These are phyloP conservation scores for Candida tammaniensis DNA, from an alignment of 805 yeast species.

Conservation along the genomic window DNA sequence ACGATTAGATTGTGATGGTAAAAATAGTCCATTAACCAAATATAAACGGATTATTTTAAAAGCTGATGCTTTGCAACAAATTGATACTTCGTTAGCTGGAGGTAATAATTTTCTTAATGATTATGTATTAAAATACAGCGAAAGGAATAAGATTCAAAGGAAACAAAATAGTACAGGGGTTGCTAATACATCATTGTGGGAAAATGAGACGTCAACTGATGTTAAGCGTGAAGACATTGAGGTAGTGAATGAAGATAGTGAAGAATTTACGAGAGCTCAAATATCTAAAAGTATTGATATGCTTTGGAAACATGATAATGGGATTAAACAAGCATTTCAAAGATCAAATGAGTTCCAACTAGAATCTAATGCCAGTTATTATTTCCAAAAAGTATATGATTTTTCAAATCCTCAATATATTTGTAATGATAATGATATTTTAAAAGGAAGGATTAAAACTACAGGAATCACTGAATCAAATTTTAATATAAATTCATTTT, in stretches of 20 bases:
- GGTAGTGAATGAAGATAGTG: slow-evolving; percentile 9
- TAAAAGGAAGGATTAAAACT: slow-evolving; percentile 89
- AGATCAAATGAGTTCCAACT: slow-evolving; percentile 78
- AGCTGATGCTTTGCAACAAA: slow-evolving; percentile 57
- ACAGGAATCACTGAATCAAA: slow-evolving; percentile 91
- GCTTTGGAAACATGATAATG: slow-evolving; percentile 71
- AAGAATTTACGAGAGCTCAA: slow-evolving; percentile 34
- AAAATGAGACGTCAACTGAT: slow-evolving; percentile 11
- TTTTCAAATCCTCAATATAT: slow-evolving; percentile 63
- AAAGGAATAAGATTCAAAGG: slow-evolving; percentile 50
- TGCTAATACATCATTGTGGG: slow-evolving; percentile 20
- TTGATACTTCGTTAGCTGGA: slow-evolving; percentile 67
- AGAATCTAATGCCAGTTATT: slow-evolving; percentile 79
- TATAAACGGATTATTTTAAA: slow-evolving; percentile 51
- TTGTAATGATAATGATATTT: slow-evolving; percentile 79
- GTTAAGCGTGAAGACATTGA: neutral
- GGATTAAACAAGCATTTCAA: slow-evolving; percentile 56
- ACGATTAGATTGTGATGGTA: slow-evolving; percentile 61
- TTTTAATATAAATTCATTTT: slow-evolving; percentile 61
- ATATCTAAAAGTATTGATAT: slow-evolving; percentile 68
- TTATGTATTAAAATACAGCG: slow-evolving; percentile 61
- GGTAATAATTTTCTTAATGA: slow-evolving; percentile 61
- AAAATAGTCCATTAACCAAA: slow-evolving; percentile 41
- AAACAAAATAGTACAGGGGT: slow-evolving; percentile 54
- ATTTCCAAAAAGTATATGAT: slow-evolving; percentile 67